Percentiles rank a stretch among this genome's conserved stretches.
Conservation (phyloP, 768 basidiomycete genomes). For the Auricularia cornea region DNA sequence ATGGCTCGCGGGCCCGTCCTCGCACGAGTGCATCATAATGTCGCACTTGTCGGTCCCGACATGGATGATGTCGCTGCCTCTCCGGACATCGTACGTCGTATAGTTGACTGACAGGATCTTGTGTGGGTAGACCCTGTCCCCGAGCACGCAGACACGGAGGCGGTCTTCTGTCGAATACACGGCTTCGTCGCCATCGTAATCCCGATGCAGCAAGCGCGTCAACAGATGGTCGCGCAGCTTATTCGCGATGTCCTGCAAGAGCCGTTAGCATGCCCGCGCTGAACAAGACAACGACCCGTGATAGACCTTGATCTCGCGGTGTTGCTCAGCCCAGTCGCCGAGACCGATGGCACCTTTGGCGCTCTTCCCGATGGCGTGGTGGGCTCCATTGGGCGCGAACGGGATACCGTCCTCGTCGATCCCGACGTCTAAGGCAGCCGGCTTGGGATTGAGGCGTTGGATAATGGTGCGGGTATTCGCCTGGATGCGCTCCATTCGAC, state of each 20-base stretch:
- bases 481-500: not conserved
- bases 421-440: too few species aligned
- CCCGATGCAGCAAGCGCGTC: slow-evolving; percentile 4
- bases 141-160: not conserved
- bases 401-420: too few species aligned
- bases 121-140: not conserved
- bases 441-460: not conserved
- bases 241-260: slow-evolving; percentile 11
- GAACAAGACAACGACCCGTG: too few species aligned
- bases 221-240: slow-evolving; percentile 18
- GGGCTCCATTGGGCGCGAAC: too few species aligned
- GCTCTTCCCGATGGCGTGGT: too few species aligned
- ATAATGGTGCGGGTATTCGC: not conserved
- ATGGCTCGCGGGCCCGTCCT: not conserved
- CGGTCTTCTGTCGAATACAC: slow-evolving; percentile 6
- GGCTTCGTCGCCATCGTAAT: slow-evolving; percentile 12
- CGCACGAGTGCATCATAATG: not conserved
- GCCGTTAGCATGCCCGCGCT: too few species aligned
- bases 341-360: too few species aligned
- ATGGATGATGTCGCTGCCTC: slow-evolving; percentile 5
- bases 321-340: too few species aligned
- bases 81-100: slow-evolving; percentile 6
- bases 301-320: too few species aligned
- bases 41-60: slow-evolving; percentile 8
- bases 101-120: slow-evolving; percentile 1